Percentiles rank a stretch among this genome's conserved stretches.
Conservation (phyloP, 805 yeast genomes). For the Candida maris region DNA sequence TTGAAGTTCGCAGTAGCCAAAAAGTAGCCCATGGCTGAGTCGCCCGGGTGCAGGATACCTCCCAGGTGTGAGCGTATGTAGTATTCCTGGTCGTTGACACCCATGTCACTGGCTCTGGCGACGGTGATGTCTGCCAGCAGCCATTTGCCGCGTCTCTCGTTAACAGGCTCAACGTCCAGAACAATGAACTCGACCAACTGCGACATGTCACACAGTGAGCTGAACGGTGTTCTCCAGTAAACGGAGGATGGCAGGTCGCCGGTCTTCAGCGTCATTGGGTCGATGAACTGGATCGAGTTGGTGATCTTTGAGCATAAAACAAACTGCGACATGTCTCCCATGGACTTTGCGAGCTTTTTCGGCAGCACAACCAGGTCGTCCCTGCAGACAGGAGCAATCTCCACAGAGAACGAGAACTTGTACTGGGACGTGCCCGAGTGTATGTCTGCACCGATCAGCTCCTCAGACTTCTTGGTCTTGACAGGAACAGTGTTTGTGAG, state of each 20-base stretch:
- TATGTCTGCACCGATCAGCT: slow-evolving; percentile 85
- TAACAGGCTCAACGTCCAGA: slow-evolving; percentile 91
- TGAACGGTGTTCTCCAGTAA: slow-evolving; percentile 83
- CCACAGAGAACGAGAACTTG: slow-evolving; percentile 90
- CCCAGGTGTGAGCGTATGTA: slow-evolving; percentile 91
- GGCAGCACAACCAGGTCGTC: slow-evolving; percentile 95
- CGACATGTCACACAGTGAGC: slow-evolving; percentile 67
- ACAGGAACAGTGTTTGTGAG: slow-evolving; percentile 80
- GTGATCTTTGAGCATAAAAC: slow-evolving; percentile 83
- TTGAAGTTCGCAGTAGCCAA: slow-evolving; percentile 83
- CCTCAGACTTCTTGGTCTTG: slow-evolving; percentile 79
- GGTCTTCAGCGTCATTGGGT: slow-evolving; percentile 74
- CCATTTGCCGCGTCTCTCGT: slow-evolving; percentile 67
- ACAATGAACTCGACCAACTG: slow-evolving; percentile 85
- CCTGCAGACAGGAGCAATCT: slow-evolving; percentile 93
- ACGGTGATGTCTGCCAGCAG: slow-evolving; percentile 88
- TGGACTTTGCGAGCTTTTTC: slow-evolving; percentile 71
- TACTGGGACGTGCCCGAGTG: slow-evolving; percentile 86
- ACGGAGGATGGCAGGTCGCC: slow-evolving; percentile 69
- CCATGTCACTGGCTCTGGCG: slow-evolving; percentile 86
- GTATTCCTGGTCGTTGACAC: slow-evolving; percentile 76
- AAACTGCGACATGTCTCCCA: slow-evolving; percentile 79
- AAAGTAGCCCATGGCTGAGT: slow-evolving; percentile 88
- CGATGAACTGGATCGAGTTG: slow-evolving; percentile 80
- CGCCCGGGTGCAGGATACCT: slow-evolving; percentile 94